Evolutionary conservation across 2,329 filamentous ascomycete genomes (phyloP), one percentile per base, ranked within the genome.

Genomic region (Cladophialophora carrionii): DNA sequence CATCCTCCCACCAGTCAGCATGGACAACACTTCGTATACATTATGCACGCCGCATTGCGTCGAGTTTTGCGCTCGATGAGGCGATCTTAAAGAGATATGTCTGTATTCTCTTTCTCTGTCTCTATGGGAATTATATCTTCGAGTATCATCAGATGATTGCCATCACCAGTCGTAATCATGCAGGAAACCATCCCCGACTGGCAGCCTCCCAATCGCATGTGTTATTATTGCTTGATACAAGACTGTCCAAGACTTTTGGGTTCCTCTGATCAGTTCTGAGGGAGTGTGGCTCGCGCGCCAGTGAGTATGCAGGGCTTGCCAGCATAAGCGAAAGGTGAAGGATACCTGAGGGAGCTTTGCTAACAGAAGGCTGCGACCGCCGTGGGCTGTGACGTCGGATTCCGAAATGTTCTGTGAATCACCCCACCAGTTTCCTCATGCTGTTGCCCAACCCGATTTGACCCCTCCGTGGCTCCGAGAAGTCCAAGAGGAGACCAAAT

Each of bases 371-470:
- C 57, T 49, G n/a, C 37, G 24, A 49, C 52, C 29, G 14, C 52
- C 14, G 52, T 54, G 31, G 52, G 46, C 57, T 20, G 29, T 60
- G 57, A 60, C 57, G 57, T 60, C 57, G 57, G 57, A n/a, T 60
- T 12, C 46, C 14, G 31, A 60, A n/a, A 17, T 46, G 31, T 17
- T 60, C 34, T 60, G 49, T 52, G 14, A n/a, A 53, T 60, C 57
- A 60, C 57, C 57, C 57, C 57, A 60, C 57, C 57, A 60, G 57
- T 60, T 60, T 51, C 20, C 37, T 32, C 48, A 14, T 58, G 46
- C 46, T 32, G 56, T 43, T 48, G 57, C 57, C 34, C 57, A 53
- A 60, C 49, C 59, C 59, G 59, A 55, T 41, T 61, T 55, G 22
- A 61, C 59, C 59, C 59, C 59, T 61, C 59, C 31, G 32, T 29